Conservation (phyloP, 768 basidiomycete genomes). For the Holtermanniella nyarrowii region DNA sequence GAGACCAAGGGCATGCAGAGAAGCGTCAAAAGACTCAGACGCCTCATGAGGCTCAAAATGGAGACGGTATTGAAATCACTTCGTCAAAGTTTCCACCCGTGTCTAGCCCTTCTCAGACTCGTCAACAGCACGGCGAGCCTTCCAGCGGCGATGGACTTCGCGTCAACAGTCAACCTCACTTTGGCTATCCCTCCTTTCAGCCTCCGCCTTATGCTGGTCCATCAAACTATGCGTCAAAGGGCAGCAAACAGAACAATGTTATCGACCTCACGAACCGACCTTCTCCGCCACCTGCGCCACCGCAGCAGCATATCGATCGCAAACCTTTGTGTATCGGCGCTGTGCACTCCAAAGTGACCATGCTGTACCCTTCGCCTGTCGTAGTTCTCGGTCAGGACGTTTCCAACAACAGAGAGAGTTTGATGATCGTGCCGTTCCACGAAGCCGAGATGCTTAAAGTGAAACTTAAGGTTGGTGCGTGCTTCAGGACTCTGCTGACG, state of each 20-base stretch:
- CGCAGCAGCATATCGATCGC: conserved; percentile 11
- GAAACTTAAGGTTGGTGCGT: conserved; percentile 31
- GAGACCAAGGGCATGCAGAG: too few relatives aligned
- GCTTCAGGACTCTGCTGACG: conserved; percentile 5
- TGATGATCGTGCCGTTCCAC: conserved; percentile 14
- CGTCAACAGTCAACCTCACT: too few relatives aligned
- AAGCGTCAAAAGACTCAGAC: too few relatives aligned
- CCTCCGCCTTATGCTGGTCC: not conserved
- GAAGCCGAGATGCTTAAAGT: conserved; percentile 29
- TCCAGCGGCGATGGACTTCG: not conserved
- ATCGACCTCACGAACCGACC: not conserved
- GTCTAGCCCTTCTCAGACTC: too few relatives aligned
- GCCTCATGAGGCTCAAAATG: too few relatives aligned
- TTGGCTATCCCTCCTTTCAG: not conserved
- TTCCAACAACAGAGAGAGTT: conserved; percentile 11
- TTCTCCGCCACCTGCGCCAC: conserved; percentile 3
- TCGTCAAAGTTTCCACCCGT: too few relatives aligned
- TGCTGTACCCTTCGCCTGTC: conserved; percentile 28
- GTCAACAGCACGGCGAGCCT: too few relatives aligned
- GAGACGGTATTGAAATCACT: too few relatives aligned
- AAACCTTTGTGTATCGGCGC: conserved; percentile 30
- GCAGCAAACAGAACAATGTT: not conserved
- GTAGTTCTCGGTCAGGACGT: conserved; percentile 17
- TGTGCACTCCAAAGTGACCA: conserved; percentile 15
- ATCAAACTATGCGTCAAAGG: not conserved